phyloP scores from a whole-genome alignment of 768 basidiomycete genomes.

The Gloeophyllum trabeum region DNA sequence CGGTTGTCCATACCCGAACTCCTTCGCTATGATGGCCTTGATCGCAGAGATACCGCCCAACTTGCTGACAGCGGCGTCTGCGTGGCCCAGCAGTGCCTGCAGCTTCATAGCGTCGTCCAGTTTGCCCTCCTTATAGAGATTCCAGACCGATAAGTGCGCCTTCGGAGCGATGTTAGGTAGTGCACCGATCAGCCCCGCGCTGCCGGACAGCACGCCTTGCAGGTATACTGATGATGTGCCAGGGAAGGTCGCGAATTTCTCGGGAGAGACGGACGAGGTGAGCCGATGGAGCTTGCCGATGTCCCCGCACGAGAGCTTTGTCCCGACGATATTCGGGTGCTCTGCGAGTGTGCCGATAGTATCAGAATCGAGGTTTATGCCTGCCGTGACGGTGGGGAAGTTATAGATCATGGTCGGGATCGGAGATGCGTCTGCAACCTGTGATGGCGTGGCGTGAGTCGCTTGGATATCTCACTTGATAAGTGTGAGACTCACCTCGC shows the following conservation, averaged over 20 bases:
- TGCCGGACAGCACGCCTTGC: conserved; percentile 28
- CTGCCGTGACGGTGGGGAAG: conserved; percentile 73
- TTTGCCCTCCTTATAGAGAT: conserved; percentile 39
- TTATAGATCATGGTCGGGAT: conserved; percentile 78
- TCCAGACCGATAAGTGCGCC: conserved; percentile 37
- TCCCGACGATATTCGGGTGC: conserved; percentile 81
- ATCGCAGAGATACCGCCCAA: conserved; percentile 59
- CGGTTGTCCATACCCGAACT: conserved; percentile 52
- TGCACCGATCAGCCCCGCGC: conserved; percentile 33
- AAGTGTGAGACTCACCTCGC: conserved; percentile 37
- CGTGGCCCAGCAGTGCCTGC: conserved; percentile 35
- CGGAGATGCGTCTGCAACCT: conserved; percentile 62
- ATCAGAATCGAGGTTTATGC: conserved; percentile 79
- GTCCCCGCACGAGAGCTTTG: conserved; percentile 76
- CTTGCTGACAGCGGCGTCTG: conserved; percentile 33
- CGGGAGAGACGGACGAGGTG: conserved; percentile 39
- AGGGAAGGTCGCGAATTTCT: conserved; percentile 59
- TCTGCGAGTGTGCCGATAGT: conserved; percentile 52
- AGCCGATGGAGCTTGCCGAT: conserved; percentile 78
- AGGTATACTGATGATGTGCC: conserved; percentile 63
- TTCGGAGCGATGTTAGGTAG: conserved; percentile 34
- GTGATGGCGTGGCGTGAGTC: conserved; percentile 6
- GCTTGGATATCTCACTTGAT: no score
- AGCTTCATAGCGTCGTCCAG: conserved; percentile 46
- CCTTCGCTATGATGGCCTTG: conserved; percentile 48